These are phyloP conservation scores for Neurospora sp. DNA, from an alignment of 2,329 filamentous ascomycete genomes.

Conservation along the genomic window DNA sequence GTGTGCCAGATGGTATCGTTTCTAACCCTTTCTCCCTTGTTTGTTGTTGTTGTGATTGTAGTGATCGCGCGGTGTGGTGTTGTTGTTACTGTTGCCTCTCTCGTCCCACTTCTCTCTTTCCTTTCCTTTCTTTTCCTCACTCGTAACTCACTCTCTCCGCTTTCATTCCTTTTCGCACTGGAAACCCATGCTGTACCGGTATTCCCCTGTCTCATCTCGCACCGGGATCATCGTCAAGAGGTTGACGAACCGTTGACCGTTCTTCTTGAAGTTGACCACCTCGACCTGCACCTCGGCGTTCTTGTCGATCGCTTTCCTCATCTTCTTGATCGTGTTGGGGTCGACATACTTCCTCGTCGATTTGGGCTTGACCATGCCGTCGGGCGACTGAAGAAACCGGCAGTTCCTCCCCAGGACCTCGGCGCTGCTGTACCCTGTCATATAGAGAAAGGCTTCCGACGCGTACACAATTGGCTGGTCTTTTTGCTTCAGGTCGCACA, in stretches of 20 bases:
- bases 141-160: neutral
- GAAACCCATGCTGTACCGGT: slow-evolving; percentile 72
- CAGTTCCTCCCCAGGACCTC: slow-evolving; percentile 77
- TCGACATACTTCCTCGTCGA: slow-evolving; percentile 57
- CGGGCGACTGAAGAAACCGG: slow-evolving; percentile 73
- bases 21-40: neutral
- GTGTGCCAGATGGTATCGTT: neutral
- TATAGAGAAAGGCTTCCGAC: slow-evolving; percentile 66
- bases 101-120: neutral
- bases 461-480: slow-evolving; percentile 78
- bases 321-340: slow-evolving; percentile 49
- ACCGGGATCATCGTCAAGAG: slow-evolving; percentile 79
- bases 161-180: slow-evolving; percentile 30
- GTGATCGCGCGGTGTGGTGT: neutral
- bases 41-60: neutral
- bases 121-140: neutral
- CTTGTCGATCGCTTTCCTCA: slow-evolving; percentile 35
- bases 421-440: slow-evolving; percentile 67
- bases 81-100: neutral
- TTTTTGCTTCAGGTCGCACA: slow-evolving; percentile 66
- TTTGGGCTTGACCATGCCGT: slow-evolving; percentile 52
- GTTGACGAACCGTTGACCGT: slow-evolving; percentile 72
- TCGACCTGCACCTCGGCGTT: slow-evolving; percentile 37
- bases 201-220: slow-evolving; percentile 51
- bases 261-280: slow-evolving; percentile 73